Percentiles rank a stretch among this genome's conserved stretches.
phyloP scores from a whole-genome alignment of 441 rosid species.

The Populus hybrid region DNA sequence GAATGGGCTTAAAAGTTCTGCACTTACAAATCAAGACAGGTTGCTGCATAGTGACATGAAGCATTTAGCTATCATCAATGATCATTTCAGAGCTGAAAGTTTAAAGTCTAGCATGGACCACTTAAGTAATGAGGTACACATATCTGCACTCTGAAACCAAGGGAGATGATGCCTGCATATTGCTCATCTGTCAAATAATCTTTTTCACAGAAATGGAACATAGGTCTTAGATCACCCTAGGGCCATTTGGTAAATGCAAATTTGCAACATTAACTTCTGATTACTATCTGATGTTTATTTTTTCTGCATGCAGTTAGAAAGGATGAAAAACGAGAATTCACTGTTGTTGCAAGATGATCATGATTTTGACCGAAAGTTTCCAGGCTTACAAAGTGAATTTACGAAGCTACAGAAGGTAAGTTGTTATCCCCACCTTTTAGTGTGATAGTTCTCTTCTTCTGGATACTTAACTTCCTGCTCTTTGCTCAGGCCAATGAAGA shows the following conservation, averaged over 20 bases:
- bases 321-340: slow-evolving; percentile 93
- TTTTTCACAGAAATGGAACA: slow-evolving; percentile 12
- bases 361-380: slow-evolving; percentile 51
- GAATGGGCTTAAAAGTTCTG: slow-evolving; percentile 41
- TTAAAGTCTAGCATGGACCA: slow-evolving; percentile 88
- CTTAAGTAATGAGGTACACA: slow-evolving; percentile 74
- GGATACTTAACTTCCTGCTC: slow-evolving; percentile 12
- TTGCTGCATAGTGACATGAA: slow-evolving; percentile 38
- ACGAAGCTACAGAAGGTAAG: slow-evolving; percentile 70
- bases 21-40: slow-evolving; percentile 35
- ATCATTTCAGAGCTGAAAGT: slow-evolving; percentile 59
- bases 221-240: not conserved
- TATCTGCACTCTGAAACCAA: slow-evolving; percentile 4
- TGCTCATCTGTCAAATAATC: not conserved
- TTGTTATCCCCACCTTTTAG: slow-evolving; percentile 1
- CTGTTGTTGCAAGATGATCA: slow-evolving; percentile 46
- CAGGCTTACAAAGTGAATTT: slow-evolving; percentile 64
- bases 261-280: slow-evolving; percentile 7
- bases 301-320: slow-evolving; percentile 59
- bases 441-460: slow-evolving; percentile 8
- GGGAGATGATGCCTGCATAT: not conserved
- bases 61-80: slow-evolving; percentile 51
- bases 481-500: slow-evolving; percentile 81
- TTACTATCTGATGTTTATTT: slow-evolving; percentile 17
- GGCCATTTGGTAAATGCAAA: not conserved